Conservation (phyloP, 2,329 filamentous ascomycete genomes). For the Simplicillium sp. region DNA sequence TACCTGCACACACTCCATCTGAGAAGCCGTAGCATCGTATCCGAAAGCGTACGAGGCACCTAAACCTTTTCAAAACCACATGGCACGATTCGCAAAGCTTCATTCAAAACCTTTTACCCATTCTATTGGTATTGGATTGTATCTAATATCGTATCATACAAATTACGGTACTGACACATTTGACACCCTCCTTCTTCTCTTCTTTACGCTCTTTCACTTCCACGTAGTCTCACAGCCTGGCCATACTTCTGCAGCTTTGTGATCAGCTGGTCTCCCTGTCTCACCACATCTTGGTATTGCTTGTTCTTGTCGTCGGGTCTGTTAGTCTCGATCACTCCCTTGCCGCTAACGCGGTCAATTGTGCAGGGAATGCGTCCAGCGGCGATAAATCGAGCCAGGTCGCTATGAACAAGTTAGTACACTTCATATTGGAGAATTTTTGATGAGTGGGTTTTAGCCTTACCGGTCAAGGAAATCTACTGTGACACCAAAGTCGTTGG, state of each 20-base stretch:
- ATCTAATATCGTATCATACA: slow-evolving; percentile 23
- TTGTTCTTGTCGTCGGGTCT: slow-evolving; percentile 98
- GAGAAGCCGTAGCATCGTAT: no score
- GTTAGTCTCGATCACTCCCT: slow-evolving; percentile 96
- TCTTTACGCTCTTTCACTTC: slow-evolving; percentile 76
- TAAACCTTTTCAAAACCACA: no score
- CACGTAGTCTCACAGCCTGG: slow-evolving; percentile 85
- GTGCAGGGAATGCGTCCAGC: slow-evolving; percentile 91
- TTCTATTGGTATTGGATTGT: slow-evolving; percentile 11
- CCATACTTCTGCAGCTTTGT: slow-evolving; percentile 99
- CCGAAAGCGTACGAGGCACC: no score
- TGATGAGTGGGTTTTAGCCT: slow-evolving; percentile 19
- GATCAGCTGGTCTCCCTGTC: slow-evolving; percentile 94
- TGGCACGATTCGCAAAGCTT: no score
- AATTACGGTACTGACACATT: slow-evolving; percentile 6
- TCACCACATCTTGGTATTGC: slow-evolving; percentile 96
- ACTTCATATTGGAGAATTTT: not conserved
- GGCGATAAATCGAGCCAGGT: slow-evolving; percentile 94
- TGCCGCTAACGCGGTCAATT: slow-evolving; percentile 92
- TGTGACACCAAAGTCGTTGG: slow-evolving; percentile 89
- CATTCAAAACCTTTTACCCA: slow-evolving; percentile 3
- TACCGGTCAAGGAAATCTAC: slow-evolving; percentile 94
- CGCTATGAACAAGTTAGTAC: slow-evolving; percentile 38
- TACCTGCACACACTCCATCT: no score
- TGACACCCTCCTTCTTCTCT: not conserved